phyloP scores from a whole-genome alignment of 306 rosid genomes.

The Argentina anserina region DNA sequence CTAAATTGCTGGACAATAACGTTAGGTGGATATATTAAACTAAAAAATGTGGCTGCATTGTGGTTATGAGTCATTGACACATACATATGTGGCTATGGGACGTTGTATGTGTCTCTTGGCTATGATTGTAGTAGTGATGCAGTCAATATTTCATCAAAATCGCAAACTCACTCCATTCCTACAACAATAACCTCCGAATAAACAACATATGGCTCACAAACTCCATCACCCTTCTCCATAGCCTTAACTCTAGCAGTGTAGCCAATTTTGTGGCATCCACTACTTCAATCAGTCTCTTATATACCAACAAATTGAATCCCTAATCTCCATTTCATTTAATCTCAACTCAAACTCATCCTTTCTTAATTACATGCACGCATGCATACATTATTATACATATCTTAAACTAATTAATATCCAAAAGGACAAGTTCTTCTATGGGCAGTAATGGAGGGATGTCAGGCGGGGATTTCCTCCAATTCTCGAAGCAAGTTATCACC shows the following conservation, averaged over 20 bases:
- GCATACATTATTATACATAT: not conserved
- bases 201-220: not conserved
- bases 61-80: too few relatives aligned
- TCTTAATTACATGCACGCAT: not conserved
- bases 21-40: too few relatives aligned
- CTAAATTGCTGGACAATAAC: too few relatives aligned
- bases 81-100: too few relatives aligned
- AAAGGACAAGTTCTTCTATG: not conserved
- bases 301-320: not conserved
- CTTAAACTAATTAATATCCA: not conserved
- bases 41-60: too few relatives aligned
- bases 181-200: not conserved
- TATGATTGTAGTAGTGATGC: not conserved
- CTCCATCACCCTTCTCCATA: not conserved
- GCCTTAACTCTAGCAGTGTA: not conserved
- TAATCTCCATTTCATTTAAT: not conserved
- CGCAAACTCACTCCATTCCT: not conserved
- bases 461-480: not conserved
- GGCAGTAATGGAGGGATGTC: not conserved
- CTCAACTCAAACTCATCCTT: not conserved
- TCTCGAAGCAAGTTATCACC: conserved; percentile 18
- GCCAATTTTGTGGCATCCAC: not conserved
- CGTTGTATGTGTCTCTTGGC: too few relatives aligned
- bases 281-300: not conserved
- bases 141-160: not conserved